A percentile compares a stretch with the other conserved stretches of the same genome.
Conservation (phyloP, 2,329 filamentous ascomycete species). For the Pseudogymnoascus pannorum region DNA sequence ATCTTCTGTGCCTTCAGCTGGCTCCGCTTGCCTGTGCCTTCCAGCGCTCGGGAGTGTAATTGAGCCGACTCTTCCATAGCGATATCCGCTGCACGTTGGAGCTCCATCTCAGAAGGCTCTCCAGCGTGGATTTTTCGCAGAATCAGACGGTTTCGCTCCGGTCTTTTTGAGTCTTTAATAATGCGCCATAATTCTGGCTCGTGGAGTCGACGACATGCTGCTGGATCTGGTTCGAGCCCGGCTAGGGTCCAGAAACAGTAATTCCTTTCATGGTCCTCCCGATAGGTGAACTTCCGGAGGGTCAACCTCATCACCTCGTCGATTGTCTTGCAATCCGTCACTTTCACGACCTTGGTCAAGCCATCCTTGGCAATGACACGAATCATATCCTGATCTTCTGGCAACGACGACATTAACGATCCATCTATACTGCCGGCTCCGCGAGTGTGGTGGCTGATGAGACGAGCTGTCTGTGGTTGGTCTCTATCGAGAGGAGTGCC, state of each 20-base stretch:
- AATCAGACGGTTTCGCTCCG: slow-evolving; percentile 85
- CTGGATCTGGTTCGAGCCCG: slow-evolving; percentile 74
- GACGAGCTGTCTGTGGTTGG: slow-evolving; percentile 49
- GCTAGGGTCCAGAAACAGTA: slow-evolving; percentile 95
- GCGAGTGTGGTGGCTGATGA: slow-evolving; percentile 63
- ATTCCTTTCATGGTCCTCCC: slow-evolving; percentile 85
- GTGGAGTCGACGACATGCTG: slow-evolving; percentile 71
- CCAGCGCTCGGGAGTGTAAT: slow-evolving; percentile 56
- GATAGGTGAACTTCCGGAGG: slow-evolving; percentile 76
- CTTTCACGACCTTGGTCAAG: slow-evolving; percentile 87
- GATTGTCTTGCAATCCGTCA: slow-evolving; percentile 81
- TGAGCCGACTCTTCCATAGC: slow-evolving; percentile 80
- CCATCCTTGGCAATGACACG: slow-evolving; percentile 89
- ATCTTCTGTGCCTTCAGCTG: slow-evolving; percentile 85
- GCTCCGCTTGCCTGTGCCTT: slow-evolving; percentile 59
- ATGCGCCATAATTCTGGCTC: slow-evolving; percentile 87
- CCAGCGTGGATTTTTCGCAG: slow-evolving; percentile 87
- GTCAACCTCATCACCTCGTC: slow-evolving; percentile 91
- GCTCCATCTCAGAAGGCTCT: slow-evolving; percentile 78
- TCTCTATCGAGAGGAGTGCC: slow-evolving; percentile 53
- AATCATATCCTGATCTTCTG: slow-evolving; percentile 80
- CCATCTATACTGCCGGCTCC: slow-evolving; percentile 80
- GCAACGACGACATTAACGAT: slow-evolving; percentile 77
- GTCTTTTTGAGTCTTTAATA: slow-evolving; percentile 75
- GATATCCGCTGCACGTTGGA: slow-evolving; percentile 81